Evolutionary conservation across 495 filamentous ascomycete genomes (phyloP), one percentile per base, ranked within the genome.

Genomic region (Lophiotrema nucula): DNA sequence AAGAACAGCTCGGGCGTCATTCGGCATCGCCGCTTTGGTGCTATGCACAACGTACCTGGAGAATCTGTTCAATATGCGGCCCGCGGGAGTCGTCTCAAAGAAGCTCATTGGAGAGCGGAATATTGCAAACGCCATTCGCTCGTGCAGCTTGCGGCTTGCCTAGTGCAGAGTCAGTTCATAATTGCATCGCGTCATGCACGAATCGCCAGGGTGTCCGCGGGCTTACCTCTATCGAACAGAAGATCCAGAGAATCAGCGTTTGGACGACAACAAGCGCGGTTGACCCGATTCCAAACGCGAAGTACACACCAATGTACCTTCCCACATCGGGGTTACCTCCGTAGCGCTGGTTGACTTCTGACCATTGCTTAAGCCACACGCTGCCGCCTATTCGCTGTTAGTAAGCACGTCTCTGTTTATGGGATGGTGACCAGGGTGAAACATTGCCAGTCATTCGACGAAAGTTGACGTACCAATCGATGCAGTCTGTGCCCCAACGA

Each of bases 91-190:
- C 11, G 92, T 96, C 71, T 99, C 95, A 64, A 99, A 99, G 73
- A 99, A 99, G 64, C 82, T 90, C 95, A 99, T 99, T 22, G 95
- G 95, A 15, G 90, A 93, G 67, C 93, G 84, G 78, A 99, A 99
- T 65, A 97, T 97, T 4, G 95, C 90, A 64, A 88, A 91, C 39
- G 95, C 95, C 95, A 99, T 99, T 55, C 89, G 83, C 74, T 99
- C 92, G 70, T 99, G 95, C 24, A 99, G 81, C 73, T 97, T 97
- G 18, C 92, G 83, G 35, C 91, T 96, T 46, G 95, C 95, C 81
- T 86, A 68, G 11, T 35, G 31, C 8, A 15, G 31, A 35, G 31
- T 35, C 15, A 35, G 31, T 35, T 15, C 8, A 35, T 35, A 15
- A 35, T 15, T 8, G 15, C 31, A 15, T 8, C 8, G 31, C 31